A percentile compares a stretch with the other conserved stretches of the same genome.
phyloP scores from a whole-genome alignment of 116 monocot genomes.

The Zostera marina region DNA sequence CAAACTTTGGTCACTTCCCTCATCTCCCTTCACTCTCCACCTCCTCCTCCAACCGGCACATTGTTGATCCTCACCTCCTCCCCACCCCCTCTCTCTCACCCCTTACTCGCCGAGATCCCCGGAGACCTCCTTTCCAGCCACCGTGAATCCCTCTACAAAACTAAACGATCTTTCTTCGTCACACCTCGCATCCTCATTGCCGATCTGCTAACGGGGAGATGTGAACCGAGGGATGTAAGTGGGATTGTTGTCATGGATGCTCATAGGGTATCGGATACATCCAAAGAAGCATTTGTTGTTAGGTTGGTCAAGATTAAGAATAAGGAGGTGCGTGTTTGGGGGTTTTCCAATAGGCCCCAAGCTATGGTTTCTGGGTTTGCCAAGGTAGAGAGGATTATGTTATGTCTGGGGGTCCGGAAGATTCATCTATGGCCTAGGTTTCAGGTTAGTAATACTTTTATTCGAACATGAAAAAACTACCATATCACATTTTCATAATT shows the following conservation, averaged over 20 bases:
- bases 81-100: constrained; percentile 29
- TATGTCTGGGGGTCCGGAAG: constrained; percentile 41
- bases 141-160: constrained; percentile 30
- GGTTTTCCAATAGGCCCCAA: constrained; percentile 61
- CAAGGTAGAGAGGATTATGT: constrained; percentile 70
- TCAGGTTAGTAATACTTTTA: constrained; percentile 12
- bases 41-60: constrained; percentile 13
- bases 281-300: constrained; percentile 77
- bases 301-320: constrained; percentile 35
- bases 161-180: constrained; percentile 29
- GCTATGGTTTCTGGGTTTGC: constrained; percentile 63
- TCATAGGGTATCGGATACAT: constrained; percentile 69
- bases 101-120: constrained; percentile 3
- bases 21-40: constrained; percentile 33
- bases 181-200: constrained; percentile 82
- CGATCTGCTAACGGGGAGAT: constrained; percentile 68
- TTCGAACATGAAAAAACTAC: too few relatives aligned
- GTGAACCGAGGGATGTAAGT: constrained; percentile 26
- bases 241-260: constrained; percentile 66
- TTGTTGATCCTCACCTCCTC: constrained; percentile 58
- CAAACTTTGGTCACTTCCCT: constrained; percentile 35
- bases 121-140: constrained; percentile 5
- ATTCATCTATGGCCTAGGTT: constrained; percentile 86
- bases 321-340: constrained; percentile 21
- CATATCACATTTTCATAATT: too few relatives aligned